Evolutionary conservation across 2,329 filamentous ascomycete genomes (phyloP).

Genomic region (Zalaria obscura): DNA sequence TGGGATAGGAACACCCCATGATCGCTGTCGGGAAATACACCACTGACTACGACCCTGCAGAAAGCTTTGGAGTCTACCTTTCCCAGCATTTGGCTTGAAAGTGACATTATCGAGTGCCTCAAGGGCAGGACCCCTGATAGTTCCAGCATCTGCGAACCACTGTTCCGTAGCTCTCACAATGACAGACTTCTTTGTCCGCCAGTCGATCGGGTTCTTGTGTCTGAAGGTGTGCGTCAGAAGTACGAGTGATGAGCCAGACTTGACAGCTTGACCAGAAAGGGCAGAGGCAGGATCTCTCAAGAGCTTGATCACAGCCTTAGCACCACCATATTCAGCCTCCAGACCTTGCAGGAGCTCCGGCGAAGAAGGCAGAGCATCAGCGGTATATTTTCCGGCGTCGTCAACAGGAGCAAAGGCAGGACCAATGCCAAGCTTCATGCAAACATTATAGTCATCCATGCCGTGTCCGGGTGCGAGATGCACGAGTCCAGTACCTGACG

Average conservation of each 20-base stretch:
- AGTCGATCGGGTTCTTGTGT: conserved; percentile 97
- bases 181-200: conserved; percentile 86
- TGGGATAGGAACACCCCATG: conserved; percentile 94
- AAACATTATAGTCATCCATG: conserved; percentile 88
- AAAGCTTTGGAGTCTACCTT: conserved; percentile 67
- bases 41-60: conserved; percentile 80
- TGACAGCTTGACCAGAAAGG: conserved; percentile 15
- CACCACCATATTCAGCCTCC: conserved; percentile 57
- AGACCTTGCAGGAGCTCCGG: conserved; percentile 56
- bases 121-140: conserved; percentile 63
- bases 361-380: conserved; percentile 59
- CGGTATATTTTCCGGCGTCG: conserved; percentile 66
- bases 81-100: conserved; percentile 67
- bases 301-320: conserved; percentile 53
- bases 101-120: conserved; percentile 53
- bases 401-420: conserved; percentile 68
- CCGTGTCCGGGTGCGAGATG: conserved; percentile 91
- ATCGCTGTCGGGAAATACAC: conserved; percentile 93
- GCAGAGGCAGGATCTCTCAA: conserved; percentile 31
- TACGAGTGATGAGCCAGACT: conserved; percentile 28
- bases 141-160: conserved; percentile 89
- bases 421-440: conserved; percentile 53
- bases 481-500: conserved; percentile 90
- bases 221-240: conserved; percentile 56
- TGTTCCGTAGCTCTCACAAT: conserved; percentile 87